A percentile compares a stretch with the other conserved stretches of the same genome.
These are phyloP conservation scores for Incumbomyces lentus DNA, from an alignment of 2,329 filamentous ascomycete genomes.

Conservation along the genomic window DNA sequence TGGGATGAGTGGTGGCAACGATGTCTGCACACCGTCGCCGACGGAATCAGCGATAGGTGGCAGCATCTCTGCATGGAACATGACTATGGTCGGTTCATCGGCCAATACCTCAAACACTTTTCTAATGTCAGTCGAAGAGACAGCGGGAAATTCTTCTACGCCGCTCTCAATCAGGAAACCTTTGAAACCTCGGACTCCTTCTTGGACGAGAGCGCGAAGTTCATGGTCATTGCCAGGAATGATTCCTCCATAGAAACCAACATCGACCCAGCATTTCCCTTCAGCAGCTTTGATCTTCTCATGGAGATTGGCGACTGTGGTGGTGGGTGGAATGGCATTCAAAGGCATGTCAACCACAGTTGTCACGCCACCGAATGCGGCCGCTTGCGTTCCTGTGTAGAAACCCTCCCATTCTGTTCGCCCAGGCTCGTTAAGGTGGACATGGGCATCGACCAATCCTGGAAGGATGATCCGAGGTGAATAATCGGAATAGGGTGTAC, in stretches of 20 bases:
- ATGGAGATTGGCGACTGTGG: slow-evolving; percentile 68
- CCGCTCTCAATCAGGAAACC: slow-evolving; percentile 95
- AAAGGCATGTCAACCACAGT: slow-evolving; percentile 97
- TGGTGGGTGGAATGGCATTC: slow-evolving; percentile 93
- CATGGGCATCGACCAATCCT: slow-evolving; percentile 89
- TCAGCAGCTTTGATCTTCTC: slow-evolving; percentile 76
- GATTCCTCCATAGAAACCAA: slow-evolving; percentile 95
- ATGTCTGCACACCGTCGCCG: slow-evolving; percentile 62
- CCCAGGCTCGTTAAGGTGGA: slow-evolving; percentile 94
- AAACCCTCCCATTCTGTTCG: slow-evolving; percentile 98
- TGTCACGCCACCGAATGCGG: slow-evolving; percentile 90
- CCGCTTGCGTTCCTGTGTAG: slow-evolving; percentile 84
- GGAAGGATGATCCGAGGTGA: slow-evolving; percentile 77
- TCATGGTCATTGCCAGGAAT: slow-evolving; percentile 79
- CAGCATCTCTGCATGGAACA: slow-evolving; percentile 99
- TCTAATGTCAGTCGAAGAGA: slow-evolving; percentile 67
- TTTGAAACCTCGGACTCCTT: slow-evolving; percentile 90
- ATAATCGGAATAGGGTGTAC: slow-evolving; percentile 69
- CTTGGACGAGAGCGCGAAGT: slow-evolving; percentile 67
- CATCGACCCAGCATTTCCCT: slow-evolving; percentile 93
- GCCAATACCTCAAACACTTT: slow-evolving; percentile 73
- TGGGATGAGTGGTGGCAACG: slow-evolving; percentile 59
- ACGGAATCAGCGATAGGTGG: slow-evolving; percentile 74
- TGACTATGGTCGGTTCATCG: slow-evolving; percentile 75
- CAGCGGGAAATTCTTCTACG: slow-evolving; percentile 88